phyloP scores from a whole-genome alignment of 129 eudicot genomes.

The Deinandra increscens region DNA sequence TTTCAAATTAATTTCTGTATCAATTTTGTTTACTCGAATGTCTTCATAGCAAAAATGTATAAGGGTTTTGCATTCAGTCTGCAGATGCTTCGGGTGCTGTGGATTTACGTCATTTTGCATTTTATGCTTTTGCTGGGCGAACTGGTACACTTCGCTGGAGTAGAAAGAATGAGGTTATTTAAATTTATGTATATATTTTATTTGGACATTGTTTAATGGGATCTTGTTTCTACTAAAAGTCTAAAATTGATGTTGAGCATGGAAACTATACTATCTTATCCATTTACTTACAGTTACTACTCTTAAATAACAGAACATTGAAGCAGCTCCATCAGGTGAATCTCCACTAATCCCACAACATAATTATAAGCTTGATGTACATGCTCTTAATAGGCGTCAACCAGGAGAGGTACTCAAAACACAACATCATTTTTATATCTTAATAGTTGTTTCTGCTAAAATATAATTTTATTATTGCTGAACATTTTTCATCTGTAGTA shows the following conservation, averaged over 20 bases:
- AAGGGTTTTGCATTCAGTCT: constrained; percentile 41
- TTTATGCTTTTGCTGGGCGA: constrained; percentile 93
- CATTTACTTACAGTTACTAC: constrained; percentile 25
- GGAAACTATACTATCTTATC: constrained; percentile 9
- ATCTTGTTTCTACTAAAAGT: constrained; percentile 3
- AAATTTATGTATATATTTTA: background rate
- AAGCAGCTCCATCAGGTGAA: constrained; percentile 69
- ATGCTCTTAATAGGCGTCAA: constrained; percentile 77
- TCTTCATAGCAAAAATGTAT: background rate
- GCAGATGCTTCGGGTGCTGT: constrained; percentile 57
- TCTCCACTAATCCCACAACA: constrained; percentile 92
- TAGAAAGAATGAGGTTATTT: constrained; percentile 76
- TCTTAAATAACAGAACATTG: constrained; percentile 56
- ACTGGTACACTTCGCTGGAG: constrained; percentile 88
- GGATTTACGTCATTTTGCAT: constrained; percentile 92
- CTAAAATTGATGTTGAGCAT: constrained; percentile 11
- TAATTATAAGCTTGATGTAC: constrained; percentile 97
- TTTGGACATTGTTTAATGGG: background rate
- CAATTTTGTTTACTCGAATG: background rate
- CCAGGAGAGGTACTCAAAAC: constrained; percentile 82
- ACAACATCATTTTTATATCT: constrained; percentile 2
- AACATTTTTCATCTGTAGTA: constrained; percentile 49
- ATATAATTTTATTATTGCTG: constrained; percentile 21
- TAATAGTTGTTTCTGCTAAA: background rate
- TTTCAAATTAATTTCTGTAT: constrained; percentile 4